Percentiles rank a stretch among this genome's conserved stretches.
phyloP scores from a whole-genome alignment of 768 basidiomycete genomes.

The Trametes sanguinea region DNA sequence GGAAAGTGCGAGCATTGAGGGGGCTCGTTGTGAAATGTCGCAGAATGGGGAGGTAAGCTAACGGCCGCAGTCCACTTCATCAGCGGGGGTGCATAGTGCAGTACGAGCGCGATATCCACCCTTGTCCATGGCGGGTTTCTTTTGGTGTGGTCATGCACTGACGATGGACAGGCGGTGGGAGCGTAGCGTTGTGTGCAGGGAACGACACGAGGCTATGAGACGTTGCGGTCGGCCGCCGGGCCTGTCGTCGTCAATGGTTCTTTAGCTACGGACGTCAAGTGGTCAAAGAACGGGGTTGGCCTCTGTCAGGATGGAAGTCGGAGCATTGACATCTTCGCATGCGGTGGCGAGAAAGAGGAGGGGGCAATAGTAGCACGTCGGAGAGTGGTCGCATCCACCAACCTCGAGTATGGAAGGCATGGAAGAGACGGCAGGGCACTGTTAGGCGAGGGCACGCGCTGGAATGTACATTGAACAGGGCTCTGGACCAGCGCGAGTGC shows the following conservation, averaged over 20 bases:
- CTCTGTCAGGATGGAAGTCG: background rate
- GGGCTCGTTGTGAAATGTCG: background rate
- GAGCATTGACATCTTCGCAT: background rate
- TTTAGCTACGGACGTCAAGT: background rate
- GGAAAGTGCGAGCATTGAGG: background rate
- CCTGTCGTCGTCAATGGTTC: background rate
- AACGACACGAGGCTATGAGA: slow-evolving; percentile 20
- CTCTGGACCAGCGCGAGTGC: slow-evolving; percentile 6
- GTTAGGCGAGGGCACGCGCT: slow-evolving; percentile 1
- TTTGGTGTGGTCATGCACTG: background rate
- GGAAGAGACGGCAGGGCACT: background rate
- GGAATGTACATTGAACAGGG: background rate
- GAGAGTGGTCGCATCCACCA: background rate
- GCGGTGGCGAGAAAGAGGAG: background rate
- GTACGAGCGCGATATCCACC: background rate
- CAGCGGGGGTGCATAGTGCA: background rate
- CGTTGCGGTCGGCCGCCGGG: background rate
- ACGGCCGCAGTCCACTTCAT: background rate
- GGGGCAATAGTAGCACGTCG: background rate
- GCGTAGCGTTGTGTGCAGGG: slow-evolving; percentile 1
- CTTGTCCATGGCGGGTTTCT: background rate
- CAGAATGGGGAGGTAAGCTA: background rate
- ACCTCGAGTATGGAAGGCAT: background rate
- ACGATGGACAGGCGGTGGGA: background rate
- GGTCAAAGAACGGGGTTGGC: background rate